Evolutionary conservation across 306 rosid genomes (phyloP), one percentile per base, ranked within the genome.

Genomic region (Prunus kanzakura): DNA sequence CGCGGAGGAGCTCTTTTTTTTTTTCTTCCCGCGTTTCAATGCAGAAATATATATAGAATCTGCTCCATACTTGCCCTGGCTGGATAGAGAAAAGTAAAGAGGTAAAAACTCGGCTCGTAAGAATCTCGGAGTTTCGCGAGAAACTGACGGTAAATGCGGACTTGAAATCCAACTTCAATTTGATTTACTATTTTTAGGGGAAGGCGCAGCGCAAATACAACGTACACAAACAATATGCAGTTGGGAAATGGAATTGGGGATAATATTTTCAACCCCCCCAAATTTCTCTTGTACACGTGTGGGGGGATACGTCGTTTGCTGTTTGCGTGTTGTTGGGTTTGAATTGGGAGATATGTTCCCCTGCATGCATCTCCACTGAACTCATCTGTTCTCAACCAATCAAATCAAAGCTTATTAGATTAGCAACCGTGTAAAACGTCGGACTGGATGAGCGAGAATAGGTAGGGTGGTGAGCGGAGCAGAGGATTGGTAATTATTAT

Each of bases 221-320:
- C 16, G 50, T 1, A 41, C 16, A 11, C 7, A 4, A 4, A 15
- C n/a, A 56, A 3, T 3, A 18, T 4, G 18, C 58, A 13, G 72
- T 52, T 19, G 29, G 70, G 70, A 65, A 35, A 47, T 43, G 38
- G 3, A 38, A 15, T 54, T 72, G 57, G 66, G 2, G 66, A 61
- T 4, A 0, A 18, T 56, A 27, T 79, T 79, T 60, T 19, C 64
- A 49, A 51, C 4, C 38, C 38, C 38, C 45, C 2, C 0, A 8
- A 38, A 47, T 11, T 47, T 13, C 52, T 15, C 3, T 1, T 41
- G 50, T 9, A n/a, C 66, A 6, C 61, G 78, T 58, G 81, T 76
- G 75, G 71, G 71, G 75, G 81, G 71, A 38, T 65, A 72, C 84
- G 47, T 66, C 52, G 30, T 50, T 20, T 49, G 50, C 81, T 11